Base-by-base conservation (phyloP, 2,329 filamentous ascomycete genomes). In the Neofusicoccum ribis region DNA sequence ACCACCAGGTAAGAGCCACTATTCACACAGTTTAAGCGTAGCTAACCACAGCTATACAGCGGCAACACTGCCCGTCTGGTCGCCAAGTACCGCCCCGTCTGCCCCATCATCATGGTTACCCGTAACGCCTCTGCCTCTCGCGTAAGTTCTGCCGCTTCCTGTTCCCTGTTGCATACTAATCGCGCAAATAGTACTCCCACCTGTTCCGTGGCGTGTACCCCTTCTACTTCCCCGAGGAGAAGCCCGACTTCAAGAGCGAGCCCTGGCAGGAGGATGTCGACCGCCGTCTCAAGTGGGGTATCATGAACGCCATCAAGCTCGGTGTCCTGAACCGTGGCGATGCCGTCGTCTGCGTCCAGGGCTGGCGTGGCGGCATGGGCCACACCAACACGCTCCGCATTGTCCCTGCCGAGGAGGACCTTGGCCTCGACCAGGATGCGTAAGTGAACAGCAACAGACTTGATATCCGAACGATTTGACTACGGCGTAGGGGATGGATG, bases 221-320 rank as follows among this genome's bases (percentile, higher is more conserved):
- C 66, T 99, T 99, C 90, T 85, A 91, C 75, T 98, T 97, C 86
- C 87, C 90, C 63, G 91, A 97, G 84, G 82, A 84, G 73, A 98
- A 98, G 89, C 95, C 95, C 72, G 92, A 99, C 84, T 99, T 98
- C 82, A 87, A 86, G 78, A 87, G 90, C 80, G 88, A 90, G 75
- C 93, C 96, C 82, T 99, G 95, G 95, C 95, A 99, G 84, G 93
- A 98, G 85, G 94, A 99, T 81, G 95, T 99, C 72, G 95, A 99
- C 83, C 88, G 89, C 78, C 92, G 95, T 77, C 92, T 99, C 81
- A 97, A 94, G 86, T 99, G 94, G 93, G 95, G 92, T 78, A 92
- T 99, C 78, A 84, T 86, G 77, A 88, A 93, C 77, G 95, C 92
- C 72, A 87, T 97, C 74, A 88, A 90, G 81, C 90, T 99, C 68